phyloP scores from a whole-genome alignment of 768 basidiomycete genomes.

The Trametes sanguinea region DNA sequence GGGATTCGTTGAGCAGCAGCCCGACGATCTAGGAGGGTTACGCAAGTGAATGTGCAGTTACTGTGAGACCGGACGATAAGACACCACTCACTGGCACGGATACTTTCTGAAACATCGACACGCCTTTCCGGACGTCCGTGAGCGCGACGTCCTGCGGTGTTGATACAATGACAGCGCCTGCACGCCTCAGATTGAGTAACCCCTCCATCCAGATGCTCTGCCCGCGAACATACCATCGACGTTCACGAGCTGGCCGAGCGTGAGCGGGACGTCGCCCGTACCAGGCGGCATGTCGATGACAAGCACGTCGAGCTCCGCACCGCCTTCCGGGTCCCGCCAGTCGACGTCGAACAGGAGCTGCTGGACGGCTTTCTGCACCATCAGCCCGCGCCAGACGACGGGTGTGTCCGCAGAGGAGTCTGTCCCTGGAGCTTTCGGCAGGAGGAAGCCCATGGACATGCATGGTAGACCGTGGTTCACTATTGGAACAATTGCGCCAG shows the following conservation, averaged over 20 bases:
- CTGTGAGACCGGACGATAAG: background rate
- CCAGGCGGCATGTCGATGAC: conserved; percentile 97
- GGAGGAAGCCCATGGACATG: conserved; percentile 97
- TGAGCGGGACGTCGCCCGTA: conserved; percentile 94
- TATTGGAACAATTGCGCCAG: conserved; percentile 77
- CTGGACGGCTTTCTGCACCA: conserved; percentile 98
- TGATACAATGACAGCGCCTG: conserved; percentile 91
- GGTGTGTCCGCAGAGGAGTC: conserved; percentile 68
- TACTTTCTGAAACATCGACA: conserved; percentile 89
- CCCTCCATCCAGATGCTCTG: background rate
- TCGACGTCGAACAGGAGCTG: conserved; percentile 96
- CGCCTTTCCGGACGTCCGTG: conserved; percentile 88
- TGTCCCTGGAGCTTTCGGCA: conserved; percentile 55
- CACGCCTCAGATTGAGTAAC: background rate
- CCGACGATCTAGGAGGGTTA: conserved; percentile 68
- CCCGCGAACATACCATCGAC: conserved; percentile 69
- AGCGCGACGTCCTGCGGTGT: conserved; percentile 95
- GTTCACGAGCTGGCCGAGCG: conserved; percentile 81
- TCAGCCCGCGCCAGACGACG: conserved; percentile 93
- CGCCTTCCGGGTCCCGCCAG: conserved; percentile 57
- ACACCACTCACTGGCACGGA: conserved; percentile 69
- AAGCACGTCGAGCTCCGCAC: conserved; percentile 72
- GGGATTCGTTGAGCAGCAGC: conserved; percentile 83
- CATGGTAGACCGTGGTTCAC: conserved; percentile 87
- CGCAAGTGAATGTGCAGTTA: background rate